Conservation (phyloP, 2,329 filamentous ascomycete species). For the Cladorrhinum sp. region DNA sequence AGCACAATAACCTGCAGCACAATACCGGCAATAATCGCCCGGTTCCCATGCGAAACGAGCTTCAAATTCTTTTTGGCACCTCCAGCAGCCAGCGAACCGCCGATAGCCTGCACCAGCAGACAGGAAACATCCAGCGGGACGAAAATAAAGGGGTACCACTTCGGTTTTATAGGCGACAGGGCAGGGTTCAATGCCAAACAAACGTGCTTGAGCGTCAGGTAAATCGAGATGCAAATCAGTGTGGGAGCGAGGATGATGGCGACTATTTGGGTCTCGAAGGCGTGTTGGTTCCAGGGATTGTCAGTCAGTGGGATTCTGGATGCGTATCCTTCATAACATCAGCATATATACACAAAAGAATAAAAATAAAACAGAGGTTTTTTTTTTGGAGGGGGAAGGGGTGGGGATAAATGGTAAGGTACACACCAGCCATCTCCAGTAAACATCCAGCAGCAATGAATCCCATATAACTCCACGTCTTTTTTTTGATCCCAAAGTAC, state of each 20-base stretch:
- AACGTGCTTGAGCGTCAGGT: constrained; percentile 62
- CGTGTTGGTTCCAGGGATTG: constrained; percentile 53
- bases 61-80: constrained; percentile 37
- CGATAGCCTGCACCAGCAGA: constrained; percentile 57
- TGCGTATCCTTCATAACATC: constrained; percentile 45
- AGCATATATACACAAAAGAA: background rate
- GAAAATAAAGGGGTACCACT: constrained; percentile 56
- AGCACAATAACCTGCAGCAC: constrained; percentile 53
- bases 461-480: constrained; percentile 53
- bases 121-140: constrained; percentile 58
- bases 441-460: constrained; percentile 49
- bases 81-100: constrained; percentile 53
- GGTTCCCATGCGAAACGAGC: constrained; percentile 47
- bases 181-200: constrained; percentile 46
- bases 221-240: constrained; percentile 60
- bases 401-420: background rate
- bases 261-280: constrained; percentile 59
- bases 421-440: constrained; percentile 49
- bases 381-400: background rate
- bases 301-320: constrained; percentile 48
- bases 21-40: constrained; percentile 53
- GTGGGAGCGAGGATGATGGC: constrained; percentile 59
- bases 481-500: constrained; percentile 45
- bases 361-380: background rate
- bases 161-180: constrained; percentile 50